Evolutionary conservation across 352 stramenopile species (phyloP).

Genomic region (Thalassiosira mediterranea): DNA sequence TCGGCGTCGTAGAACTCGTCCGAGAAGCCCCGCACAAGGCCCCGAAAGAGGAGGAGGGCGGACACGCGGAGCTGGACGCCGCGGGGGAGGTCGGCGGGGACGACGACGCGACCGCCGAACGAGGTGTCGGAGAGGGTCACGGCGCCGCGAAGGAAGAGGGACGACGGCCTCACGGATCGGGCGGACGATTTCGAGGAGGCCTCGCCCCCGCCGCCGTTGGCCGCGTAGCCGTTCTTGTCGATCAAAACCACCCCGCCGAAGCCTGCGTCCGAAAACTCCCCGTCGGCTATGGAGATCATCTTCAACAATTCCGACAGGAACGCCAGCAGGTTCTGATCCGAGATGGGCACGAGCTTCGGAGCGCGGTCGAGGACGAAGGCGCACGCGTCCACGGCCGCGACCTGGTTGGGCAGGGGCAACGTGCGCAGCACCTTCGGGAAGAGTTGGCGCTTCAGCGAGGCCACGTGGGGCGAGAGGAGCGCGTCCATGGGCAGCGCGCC

Average conservation of each 20-base stretch:
- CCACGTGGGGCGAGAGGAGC: constrained; percentile 55
- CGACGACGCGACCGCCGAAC: constrained; percentile 47
- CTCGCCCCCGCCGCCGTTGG: constrained; percentile 29
- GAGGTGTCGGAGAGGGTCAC: constrained; percentile 42
- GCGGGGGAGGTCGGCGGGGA: constrained; percentile 67
- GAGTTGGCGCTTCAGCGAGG: constrained; percentile 69
- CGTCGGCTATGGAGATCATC: constrained; percentile 83
- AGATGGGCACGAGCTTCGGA: constrained; percentile 66
- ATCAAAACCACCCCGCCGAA: constrained; percentile 69
- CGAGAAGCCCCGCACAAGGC: constrained; percentile 69
- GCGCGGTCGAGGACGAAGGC: constrained; percentile 71
- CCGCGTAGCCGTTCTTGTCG: constrained; percentile 80
- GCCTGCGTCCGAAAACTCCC: constrained; percentile 77
- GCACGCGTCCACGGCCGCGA: constrained; percentile 74
- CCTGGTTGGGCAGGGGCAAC: constrained; percentile 77
- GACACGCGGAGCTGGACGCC: constrained; percentile 81
- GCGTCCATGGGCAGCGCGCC: constrained; percentile 25
- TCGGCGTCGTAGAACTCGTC: constrained; percentile 81
- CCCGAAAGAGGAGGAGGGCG: constrained; percentile 73
- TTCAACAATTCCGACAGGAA: constrained; percentile 83
- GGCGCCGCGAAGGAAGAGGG: constrained; percentile 69
- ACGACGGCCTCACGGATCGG: constrained; percentile 28
- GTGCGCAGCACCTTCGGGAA: constrained; percentile 77
- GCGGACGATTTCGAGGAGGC: neutral
- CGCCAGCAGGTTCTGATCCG: constrained; percentile 74